These are phyloP conservation scores for Pisolithus albus DNA, from an alignment of 768 basidiomycete species.

Conservation along the genomic window DNA sequence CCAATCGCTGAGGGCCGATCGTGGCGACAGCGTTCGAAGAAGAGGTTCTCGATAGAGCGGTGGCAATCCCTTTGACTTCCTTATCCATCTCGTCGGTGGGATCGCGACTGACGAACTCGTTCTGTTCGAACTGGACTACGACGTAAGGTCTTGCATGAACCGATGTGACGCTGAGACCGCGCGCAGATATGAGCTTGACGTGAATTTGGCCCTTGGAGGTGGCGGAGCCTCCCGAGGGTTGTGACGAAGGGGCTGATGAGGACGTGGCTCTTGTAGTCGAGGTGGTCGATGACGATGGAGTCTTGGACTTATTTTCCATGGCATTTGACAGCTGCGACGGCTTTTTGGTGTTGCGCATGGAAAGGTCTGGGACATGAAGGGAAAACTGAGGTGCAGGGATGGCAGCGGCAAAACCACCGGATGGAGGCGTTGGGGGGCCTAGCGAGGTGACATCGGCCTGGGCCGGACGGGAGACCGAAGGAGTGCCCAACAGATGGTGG, in stretches of 20 bases:
- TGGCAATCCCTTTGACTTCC: slow-evolving; percentile 79
- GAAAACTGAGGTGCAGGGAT: slow-evolving; percentile 59
- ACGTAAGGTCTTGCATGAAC: slow-evolving; percentile 75
- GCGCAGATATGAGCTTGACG: slow-evolving; percentile 92
- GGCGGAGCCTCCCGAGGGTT: slow-evolving; percentile 26
- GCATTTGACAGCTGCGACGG: slow-evolving; percentile 24
- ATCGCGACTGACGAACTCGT: slow-evolving; percentile 93
- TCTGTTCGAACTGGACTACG: slow-evolving; percentile 98
- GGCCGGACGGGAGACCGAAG: slow-evolving; percentile 15
- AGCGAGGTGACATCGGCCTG: slow-evolving; percentile 35
- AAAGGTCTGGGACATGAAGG: slow-evolving; percentile 80
- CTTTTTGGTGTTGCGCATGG: slow-evolving; percentile 59
- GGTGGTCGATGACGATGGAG: slow-evolving; percentile 38
- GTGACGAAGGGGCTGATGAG: slow-evolving; percentile 15
- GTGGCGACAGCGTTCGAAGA: slow-evolving; percentile 46
- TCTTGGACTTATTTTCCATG: slow-evolving; percentile 31
- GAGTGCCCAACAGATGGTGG: slow-evolving; percentile 25
- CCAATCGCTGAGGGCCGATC: slow-evolving; percentile 54
- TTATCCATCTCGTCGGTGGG: slow-evolving; percentile 81
- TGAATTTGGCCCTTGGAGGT: slow-evolving; percentile 73
- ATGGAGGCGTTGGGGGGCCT: slow-evolving; percentile 41
- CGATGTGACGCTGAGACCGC: slow-evolving; percentile 69
- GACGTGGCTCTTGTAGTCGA: slow-evolving; percentile 26
- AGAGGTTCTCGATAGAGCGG: slow-evolving; percentile 45
- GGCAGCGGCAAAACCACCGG: slow-evolving; percentile 43